These are phyloP conservation scores for Phytopythium vexans DNA, from an alignment of 352 stramenopile species.

Conservation along the genomic window DNA sequence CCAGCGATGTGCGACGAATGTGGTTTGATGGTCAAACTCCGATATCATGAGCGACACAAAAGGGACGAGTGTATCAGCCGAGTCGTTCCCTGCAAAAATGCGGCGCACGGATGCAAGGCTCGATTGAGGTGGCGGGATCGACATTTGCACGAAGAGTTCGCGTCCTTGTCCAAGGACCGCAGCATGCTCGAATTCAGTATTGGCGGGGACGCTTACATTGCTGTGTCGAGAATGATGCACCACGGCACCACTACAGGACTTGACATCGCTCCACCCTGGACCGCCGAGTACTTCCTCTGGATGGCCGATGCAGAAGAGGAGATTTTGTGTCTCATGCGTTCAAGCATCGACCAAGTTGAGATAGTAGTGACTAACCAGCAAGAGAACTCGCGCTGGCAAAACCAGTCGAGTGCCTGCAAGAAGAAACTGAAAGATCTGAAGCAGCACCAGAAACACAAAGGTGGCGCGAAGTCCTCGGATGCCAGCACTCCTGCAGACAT, in stretches of 20 bases:
- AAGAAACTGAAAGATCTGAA: conserved; percentile 48
- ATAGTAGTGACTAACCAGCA: conserved; percentile 24
- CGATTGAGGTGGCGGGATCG: conserved; percentile 62
- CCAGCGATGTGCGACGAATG: conserved; percentile 48
- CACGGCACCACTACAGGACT: conserved; percentile 1
- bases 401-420: conserved; percentile 45
- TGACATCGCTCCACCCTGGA: conserved; percentile 65
- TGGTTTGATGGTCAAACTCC: conserved; percentile 29
- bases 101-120: conserved; percentile 52
- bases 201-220: conserved; percentile 41
- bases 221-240: conserved; percentile 13
- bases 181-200: conserved; percentile 53
- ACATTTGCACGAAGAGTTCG: conserved; percentile 65
- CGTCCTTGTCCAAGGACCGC: conserved; percentile 34
- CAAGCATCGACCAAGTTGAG: conserved; percentile 39
- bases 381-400: conserved; percentile 38
- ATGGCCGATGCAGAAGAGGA: conserved; percentile 46
- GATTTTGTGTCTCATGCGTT: conserved; percentile 40
- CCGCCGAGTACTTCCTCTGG: conserved; percentile 66
- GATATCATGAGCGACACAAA: conserved; percentile 36
- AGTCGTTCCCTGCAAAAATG: conserved; percentile 68
- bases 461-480: conserved; percentile 17
- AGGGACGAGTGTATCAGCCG: conserved; percentile 54
- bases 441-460: conserved; percentile 25
- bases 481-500: conserved; percentile 12